Evolutionary conservation across 257 asterid species (phyloP), one percentile per base, ranked within the genome.

Genomic region (Jacaranda copaia): DNA sequence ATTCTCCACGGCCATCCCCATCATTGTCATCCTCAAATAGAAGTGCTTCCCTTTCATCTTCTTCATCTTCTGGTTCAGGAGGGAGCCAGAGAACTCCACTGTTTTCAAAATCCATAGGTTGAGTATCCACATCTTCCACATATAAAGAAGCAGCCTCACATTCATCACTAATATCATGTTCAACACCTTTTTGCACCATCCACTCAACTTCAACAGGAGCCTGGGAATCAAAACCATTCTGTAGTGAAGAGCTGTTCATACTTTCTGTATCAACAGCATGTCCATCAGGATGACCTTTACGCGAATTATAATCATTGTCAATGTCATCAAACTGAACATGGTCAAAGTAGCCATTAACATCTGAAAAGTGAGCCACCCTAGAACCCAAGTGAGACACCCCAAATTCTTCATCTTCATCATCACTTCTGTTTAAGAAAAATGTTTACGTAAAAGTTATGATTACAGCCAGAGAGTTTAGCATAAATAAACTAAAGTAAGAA

Each of bases 41-140:
- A 83, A 88, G 79, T 20, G 77, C 84, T 69, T 91, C 98, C 68
- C 68, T 83, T 83, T 95, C 99, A 85, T 93, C 98, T 79, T 95
- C 96, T 89, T 85, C 94, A 52, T 93, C 92, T 81, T 91, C 99
- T 42, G 99, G 99, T 82, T 93, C 99, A 51, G 98, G 98, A 69
- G 97, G 99, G 80, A 91, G 97, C 99, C 99, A 95, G 40, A 93
- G 91, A 81, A 86, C 80, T 83, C 98, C 98, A 76, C 86, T 89
- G 84, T 84, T 91, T 84, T 95, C 99, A 78, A 93, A 92, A 82
- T 95, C 99, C 64, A 93, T 92, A 67, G 96, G 94, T 82, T 91
- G 96, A 39, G 79, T 48, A 77, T 78, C 81, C 72, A 85, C 89
- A 83, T 85, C 91, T 81, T 88, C 90, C 42, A 80, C 85, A 77